Evolutionary conservation across 2,329 filamentous ascomycete species (phyloP), one percentile per base, ranked within the genome.

Genomic region (Neofusicoccum umdonicola): DNA sequence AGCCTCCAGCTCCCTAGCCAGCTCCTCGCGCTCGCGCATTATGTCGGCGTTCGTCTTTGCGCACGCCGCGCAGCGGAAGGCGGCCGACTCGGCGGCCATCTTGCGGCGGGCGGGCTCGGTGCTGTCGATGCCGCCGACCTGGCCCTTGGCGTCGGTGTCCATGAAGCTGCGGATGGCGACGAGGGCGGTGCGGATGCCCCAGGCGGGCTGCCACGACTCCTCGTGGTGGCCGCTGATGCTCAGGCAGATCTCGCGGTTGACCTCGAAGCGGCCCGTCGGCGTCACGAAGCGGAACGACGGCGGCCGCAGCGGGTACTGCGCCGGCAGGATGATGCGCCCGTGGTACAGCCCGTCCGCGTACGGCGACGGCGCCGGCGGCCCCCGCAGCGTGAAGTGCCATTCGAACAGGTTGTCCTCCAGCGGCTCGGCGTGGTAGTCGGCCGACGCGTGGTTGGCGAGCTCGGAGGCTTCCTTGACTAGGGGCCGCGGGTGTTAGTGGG

Each of bases 351-450:
- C 95, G 37, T 84, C 81, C 50, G 87, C 87, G 79, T 93, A 97
- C 42, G 89, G 87, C 0, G 92, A 93, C 17, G 85, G 85, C 37
- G 86, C 83, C 0, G 94, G 94, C 0, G 94, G 93, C 0, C 95
- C 95, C 60, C 90, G 88, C n/a, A 99, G 84, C 0, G 95, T 99
- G 80, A 98, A 99, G 82, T 99, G 95, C 95, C 95, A 99, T 79
- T 98, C 93, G 80, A 97, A 97, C 62, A 99, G 88, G 78, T 98
- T 93, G 37, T 87, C 84, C 74, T 98, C 94, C 67, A 94, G 87
- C 0, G 95, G 95, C 3, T 88, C 84, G 45, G 94, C 95, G 70
- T 90, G 87, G 79, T 94, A 96, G 80, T 97, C 92, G 62, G 91
- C 83, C 2, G 92, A 95, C 4, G 94, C 92, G 42, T 90, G 85